A percentile compares a stretch with the other conserved stretches of the same genome.
phyloP scores from a whole-genome alignment of 805 yeast genomes.

The Huiozyma sinensis region DNA sequence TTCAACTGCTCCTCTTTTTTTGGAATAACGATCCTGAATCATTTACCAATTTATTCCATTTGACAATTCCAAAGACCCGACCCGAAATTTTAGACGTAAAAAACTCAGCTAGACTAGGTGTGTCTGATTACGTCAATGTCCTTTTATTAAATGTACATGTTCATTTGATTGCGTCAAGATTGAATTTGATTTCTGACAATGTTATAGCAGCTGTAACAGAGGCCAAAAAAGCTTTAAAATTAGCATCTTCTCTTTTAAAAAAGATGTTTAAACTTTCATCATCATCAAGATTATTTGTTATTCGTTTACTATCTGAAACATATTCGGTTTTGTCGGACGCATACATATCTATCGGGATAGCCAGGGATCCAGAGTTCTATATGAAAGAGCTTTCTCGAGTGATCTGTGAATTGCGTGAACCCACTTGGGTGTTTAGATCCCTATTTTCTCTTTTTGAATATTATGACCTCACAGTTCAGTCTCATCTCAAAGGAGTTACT shows the following conservation, averaged over 20 bases:
- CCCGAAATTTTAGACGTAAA: conserved; percentile 19
- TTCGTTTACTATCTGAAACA: conserved; percentile 28
- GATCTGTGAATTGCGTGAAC: conserved; percentile 22
- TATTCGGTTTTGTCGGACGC: conserved; percentile 33
- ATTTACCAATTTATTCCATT: conserved; percentile 14
- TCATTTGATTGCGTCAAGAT: conserved; percentile 11
- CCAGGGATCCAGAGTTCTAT: conserved; percentile 49
- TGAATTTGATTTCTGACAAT: conserved; percentile 11
- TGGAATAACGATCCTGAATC: conserved; percentile 8
- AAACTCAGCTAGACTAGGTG: conserved; percentile 13
- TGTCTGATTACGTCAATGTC: conserved; percentile 16
- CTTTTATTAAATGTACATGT: conserved; percentile 21
- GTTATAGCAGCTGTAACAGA: conserved; percentile 26
- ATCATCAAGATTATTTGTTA: conserved; percentile 30
- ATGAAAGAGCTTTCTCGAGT: conserved; percentile 38
- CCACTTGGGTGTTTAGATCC: conserved; percentile 16
- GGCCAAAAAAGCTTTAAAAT: conserved; percentile 39
- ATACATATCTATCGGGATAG: conserved; percentile 40
- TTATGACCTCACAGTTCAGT: conserved; percentile 16
- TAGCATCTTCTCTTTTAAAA: conserved; percentile 43
- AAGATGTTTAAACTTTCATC: conserved; percentile 23
- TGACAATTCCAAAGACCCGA: conserved; percentile 5
- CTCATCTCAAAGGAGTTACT: conserved; percentile 1
- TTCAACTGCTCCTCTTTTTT: conserved; percentile 2
- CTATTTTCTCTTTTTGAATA: conserved; percentile 12